Conservation (phyloP, 2,329 filamentous ascomycete species). For the Myriosclerotinia scirpicola region DNA sequence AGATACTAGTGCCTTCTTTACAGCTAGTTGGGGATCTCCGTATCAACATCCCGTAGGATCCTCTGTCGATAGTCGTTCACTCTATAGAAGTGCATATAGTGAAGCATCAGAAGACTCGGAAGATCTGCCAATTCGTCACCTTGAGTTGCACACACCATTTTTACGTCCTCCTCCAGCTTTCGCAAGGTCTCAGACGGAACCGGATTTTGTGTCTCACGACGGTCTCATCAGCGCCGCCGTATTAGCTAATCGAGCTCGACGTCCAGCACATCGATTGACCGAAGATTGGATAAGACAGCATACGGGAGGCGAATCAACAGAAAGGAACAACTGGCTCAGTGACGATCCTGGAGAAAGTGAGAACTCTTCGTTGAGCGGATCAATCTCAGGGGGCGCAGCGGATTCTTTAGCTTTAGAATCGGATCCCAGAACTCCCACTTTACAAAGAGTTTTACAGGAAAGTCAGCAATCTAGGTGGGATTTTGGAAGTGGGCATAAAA, state of each 20-base stretch:
- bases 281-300: slow-evolving; percentile 87
- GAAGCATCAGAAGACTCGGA: slow-evolving; percentile 59
- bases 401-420: slow-evolving; percentile 44
- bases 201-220: slow-evolving; percentile 42
- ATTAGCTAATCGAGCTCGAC: slow-evolving; percentile 61
- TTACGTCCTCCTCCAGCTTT: slow-evolving; percentile 55
- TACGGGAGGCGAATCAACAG: slow-evolving; percentile 66
- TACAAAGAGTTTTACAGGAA: slow-evolving; percentile 36
- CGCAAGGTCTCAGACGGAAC: slow-evolving; percentile 41
- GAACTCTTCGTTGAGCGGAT: slow-evolving; percentile 72
- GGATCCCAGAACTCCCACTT: slow-evolving; percentile 41
- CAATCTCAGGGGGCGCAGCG: slow-evolving; percentile 52
- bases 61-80: slow-evolving; percentile 26
- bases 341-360: slow-evolving; percentile 73
- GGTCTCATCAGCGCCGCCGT: slow-evolving; percentile 52
- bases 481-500: slow-evolving; percentile 32
- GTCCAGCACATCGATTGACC: slow-evolving; percentile 63
- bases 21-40: slow-evolving; percentile 88
- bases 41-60: slow-evolving; percentile 63
- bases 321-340: slow-evolving; percentile 80
- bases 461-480: slow-evolving; percentile 29
- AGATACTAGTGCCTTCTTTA: slow-evolving; percentile 53
- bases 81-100: slow-evolving; percentile 47
- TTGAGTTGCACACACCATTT: slow-evolving; percentile 63
- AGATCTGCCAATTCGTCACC: slow-evolving; percentile 59